Base-by-base conservation (phyloP, 495 filamentous ascomycete species). In the Ascodesmis nigricans region DNA sequence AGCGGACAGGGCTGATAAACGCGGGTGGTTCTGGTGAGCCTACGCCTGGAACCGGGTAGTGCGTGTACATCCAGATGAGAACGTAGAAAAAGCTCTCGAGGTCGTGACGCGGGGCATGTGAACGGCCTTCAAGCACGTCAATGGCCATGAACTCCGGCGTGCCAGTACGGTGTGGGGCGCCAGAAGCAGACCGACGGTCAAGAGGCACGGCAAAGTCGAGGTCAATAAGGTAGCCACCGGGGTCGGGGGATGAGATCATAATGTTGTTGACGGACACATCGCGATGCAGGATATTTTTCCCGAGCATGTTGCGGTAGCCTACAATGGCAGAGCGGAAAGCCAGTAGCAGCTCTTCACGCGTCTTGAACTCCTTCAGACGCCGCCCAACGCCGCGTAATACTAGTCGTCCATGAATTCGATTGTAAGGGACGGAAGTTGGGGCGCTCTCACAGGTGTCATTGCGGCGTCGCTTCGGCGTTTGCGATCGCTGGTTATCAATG, bases 251-350 rank as follows among this genome's bases (percentile, higher is more conserved):
- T 7, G n/a, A n/a, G n/a, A n/a, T n/a, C n/a, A 26, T 20, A 16
- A 39, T 11, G 21, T 39, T 39, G 18, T 16, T 23, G 21, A 25
- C 19, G 29, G 19, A 34, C 21, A 39, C 19, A 15, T 39, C 36
- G 5, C 36, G 29, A 22, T 58, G 50, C 0, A 59, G 42, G 19
- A 56, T 39, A 0, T 36, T 40, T 2, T 40, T 40, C 3, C 15
- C 1, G 1, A 34, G 29, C 2, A 10, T 10, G 18, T 24, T 13
- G 29, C 24, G 29, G 19, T 18, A 15, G 10, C 10, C 10, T n/a
- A 25, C n/a, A 7, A 33, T 21, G 4, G 14, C 31, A 16, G 4
- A 7, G 18, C 13, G 13, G 14, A 33, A 21, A 4, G 14, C 7
- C 16, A 4, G 13, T 5, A 33, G 31, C 8, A 33, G 18, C 31